Conservation (phyloP, 371 early-diverging fungal species). For the Lichtheimia hyalospora region DNA sequence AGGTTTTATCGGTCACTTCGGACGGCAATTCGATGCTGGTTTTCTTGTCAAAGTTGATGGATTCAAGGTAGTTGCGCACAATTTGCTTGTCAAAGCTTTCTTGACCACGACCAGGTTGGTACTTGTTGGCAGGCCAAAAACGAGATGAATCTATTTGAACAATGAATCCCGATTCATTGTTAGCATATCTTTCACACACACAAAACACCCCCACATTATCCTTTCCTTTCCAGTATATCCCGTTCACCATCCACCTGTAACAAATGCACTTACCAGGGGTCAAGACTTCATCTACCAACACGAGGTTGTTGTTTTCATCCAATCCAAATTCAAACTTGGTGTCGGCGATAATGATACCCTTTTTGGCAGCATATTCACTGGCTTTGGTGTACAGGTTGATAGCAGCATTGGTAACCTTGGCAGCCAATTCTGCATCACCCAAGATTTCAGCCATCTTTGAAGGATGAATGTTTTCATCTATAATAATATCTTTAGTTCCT, state of each 20-base stretch:
- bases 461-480: conserved; percentile 97
- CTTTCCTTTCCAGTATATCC: no score
- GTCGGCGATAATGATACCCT: conserved; percentile 97
- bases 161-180: background rate
- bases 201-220: background rate
- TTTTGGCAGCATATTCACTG: conserved; percentile 76
- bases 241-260: background rate
- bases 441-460: conserved; percentile 83
- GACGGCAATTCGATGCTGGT: conserved; percentile 82
- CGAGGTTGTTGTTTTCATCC: conserved; percentile 76
- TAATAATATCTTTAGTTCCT: background rate
- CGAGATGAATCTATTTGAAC: conserved; percentile 98
- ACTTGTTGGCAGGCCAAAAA: conserved; percentile 90
- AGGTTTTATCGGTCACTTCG: conserved; percentile 81
- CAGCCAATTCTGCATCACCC: conserved; percentile 59
- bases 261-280: conserved; percentile 75
- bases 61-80: conserved; percentile 89
- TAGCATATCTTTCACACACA: background rate
- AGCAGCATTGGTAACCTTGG: conserved; percentile 37
- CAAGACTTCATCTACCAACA: conserved; percentile 93
- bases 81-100: conserved; percentile 97
- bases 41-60: conserved; percentile 88
- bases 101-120: conserved; percentile 81
- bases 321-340: conserved; percentile 99
- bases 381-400: conserved; percentile 50